Evolutionary conservation across 768 basidiomycete species (phyloP), one percentile per base, ranked within the genome.

Genomic region (Podaxis mareebaensis): DNA sequence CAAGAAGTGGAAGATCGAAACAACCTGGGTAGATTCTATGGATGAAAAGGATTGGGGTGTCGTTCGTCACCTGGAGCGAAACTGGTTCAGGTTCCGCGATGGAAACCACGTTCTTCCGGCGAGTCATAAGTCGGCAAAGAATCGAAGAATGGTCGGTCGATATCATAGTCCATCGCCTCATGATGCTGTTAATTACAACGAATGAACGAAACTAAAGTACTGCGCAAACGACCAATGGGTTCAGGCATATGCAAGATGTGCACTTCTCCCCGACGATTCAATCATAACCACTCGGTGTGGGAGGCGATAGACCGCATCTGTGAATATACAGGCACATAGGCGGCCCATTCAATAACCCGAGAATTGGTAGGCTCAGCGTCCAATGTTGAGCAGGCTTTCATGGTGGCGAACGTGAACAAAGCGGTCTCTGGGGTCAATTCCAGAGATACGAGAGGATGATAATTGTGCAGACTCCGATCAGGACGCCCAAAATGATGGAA

Each of bases 401-500:
- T 33, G 33, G 7, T 33, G 33, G 33, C 20, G 44, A 42, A 42
- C 5, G 40, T 11, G 22, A 24, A 52, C 33, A 17, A 6, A 12
- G 39, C 6, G 20, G 17, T 20, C 44, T 17, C 42, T 8, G 30
- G 33, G 33, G 33, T 57, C 71, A 79, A 67, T 75, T 75, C 81
- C 82, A 84, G 58, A 83, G 64, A 68, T 82, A 84, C 17, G 79
- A 78, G 49, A 85, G 64, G 22, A 84, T 71, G 42, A 83, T 69
- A 44, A 99, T 78, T 46, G 88, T 79, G 74, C 94, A 94, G 26
- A 92, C 72, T n/a, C 92, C 95, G 69, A 96, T 90, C n/a, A 97
- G 79, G 61, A 87, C 77, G 8, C 95, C 96, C 73, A 99, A 74
- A 67, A 98, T 93, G 66, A 98, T 82, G 2, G 93, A 85, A 74